Conservation (phyloP, 208 protist species). For the Crithidia expoeki region DNA sequence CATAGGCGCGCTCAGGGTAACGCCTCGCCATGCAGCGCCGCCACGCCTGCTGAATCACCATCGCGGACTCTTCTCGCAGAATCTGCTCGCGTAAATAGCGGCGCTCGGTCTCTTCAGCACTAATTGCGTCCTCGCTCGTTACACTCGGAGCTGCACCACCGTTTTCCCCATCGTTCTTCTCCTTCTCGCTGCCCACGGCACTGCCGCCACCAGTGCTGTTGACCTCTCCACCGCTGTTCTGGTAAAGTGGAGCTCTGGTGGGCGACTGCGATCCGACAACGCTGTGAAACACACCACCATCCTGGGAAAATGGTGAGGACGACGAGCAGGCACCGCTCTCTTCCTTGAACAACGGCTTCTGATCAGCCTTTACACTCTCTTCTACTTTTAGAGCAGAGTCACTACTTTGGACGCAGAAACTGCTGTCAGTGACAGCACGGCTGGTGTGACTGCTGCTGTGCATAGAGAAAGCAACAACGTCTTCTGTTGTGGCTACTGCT, state of each 20-base stretch:
- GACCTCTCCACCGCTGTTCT: not conserved
- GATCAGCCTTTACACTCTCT: no score
- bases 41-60: slow-evolving; percentile 62
- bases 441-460: no score
- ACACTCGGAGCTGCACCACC: not conserved
- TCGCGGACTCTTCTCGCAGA: slow-evolving; percentile 55
- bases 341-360: no score
- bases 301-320: not conserved
- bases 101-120: slow-evolving; percentile 22
- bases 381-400: no score
- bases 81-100: slow-evolving; percentile 35
- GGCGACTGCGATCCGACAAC: not conserved
- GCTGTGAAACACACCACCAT: not conserved
- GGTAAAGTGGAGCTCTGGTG: not conserved
- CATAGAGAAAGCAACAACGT: no score
- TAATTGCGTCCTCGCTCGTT: not conserved
- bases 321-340: not conserved
- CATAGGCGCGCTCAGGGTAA: slow-evolving; percentile 4
- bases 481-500: no score
- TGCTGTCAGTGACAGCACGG: no score
- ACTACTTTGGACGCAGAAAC: no score
- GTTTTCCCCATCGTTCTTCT: not conserved
- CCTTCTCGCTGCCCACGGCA: not conserved
- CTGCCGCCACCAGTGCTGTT: not conserved
- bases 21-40: slow-evolving; percentile 1